These are phyloP conservation scores for Pseudogymnoascus sp. DNA, from an alignment of 2,329 filamentous ascomycete species.

Conservation along the genomic window DNA sequence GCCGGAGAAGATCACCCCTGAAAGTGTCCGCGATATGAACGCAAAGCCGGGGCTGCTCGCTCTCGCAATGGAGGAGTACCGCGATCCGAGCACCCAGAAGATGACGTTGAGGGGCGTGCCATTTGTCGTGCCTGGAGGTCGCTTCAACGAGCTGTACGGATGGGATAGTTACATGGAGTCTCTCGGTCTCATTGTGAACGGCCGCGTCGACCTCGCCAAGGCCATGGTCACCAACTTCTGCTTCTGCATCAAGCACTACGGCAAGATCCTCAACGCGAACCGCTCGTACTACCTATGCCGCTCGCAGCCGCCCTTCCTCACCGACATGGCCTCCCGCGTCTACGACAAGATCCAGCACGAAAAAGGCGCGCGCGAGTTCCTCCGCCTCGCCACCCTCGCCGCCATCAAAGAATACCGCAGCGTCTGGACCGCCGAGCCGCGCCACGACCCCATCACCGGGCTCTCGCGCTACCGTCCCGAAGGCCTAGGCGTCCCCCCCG, in stretches of 20 bases:
- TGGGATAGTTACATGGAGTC: constrained; percentile 99
- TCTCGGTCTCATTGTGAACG: constrained; percentile 77
- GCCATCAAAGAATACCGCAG: constrained; percentile 68
- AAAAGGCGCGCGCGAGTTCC: constrained; percentile 70
- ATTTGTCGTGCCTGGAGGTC: constrained; percentile 93
- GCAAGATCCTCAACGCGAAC: constrained; percentile 96
- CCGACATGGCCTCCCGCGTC: constrained; percentile 90
- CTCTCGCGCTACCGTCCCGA: constrained; percentile 42
- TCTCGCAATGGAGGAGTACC: constrained; percentile 74
- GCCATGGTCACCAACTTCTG: constrained; percentile 94
- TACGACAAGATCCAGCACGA: constrained; percentile 91
- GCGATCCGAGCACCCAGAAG: constrained; percentile 60
- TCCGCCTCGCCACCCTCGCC: constrained; percentile 71
- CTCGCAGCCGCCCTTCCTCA: constrained; percentile 93
- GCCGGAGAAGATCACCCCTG: constrained; percentile 67
- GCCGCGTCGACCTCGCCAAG: constrained; percentile 80
- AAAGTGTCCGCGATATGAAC: constrained; percentile 78
- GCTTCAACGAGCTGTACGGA: constrained; percentile 97
- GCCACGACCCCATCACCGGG: constrained; percentile 39
- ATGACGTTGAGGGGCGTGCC: constrained; percentile 71
- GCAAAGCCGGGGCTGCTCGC: constrained; percentile 82
- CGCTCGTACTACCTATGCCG: constrained; percentile 90
- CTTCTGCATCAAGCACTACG: constrained; percentile 97
- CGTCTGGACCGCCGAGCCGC: constrained; percentile 27
- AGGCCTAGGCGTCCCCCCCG: constrained; percentile 44